phyloP scores from a whole-genome alignment of 345 rosid species.

The Dovyalis caffra region DNA sequence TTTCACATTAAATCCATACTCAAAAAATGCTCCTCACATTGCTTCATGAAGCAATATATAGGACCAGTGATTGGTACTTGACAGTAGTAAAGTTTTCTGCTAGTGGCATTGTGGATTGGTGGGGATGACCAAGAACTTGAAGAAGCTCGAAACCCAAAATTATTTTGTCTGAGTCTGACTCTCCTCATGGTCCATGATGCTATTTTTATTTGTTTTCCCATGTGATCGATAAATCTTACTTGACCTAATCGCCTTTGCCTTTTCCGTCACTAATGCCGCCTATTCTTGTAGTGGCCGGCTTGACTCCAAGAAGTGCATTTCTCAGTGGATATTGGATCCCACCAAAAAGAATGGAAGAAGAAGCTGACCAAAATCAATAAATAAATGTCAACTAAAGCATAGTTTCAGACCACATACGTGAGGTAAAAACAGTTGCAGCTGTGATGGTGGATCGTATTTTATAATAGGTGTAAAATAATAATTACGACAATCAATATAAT shows the following conservation, averaged over 20 bases:
- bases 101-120: not conserved
- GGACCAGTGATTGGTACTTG: not conserved
- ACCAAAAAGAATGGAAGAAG: not conserved
- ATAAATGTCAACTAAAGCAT: not conserved
- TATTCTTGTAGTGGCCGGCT: conserved; percentile 10
- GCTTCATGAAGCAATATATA: not conserved
- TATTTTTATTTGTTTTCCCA: not conserved
- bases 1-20: not conserved
- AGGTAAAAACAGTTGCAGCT: not conserved
- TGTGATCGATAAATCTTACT: not conserved
- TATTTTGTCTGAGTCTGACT: conserved; percentile 2
- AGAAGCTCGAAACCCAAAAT: not conserved
- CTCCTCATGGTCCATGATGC: not conserved
- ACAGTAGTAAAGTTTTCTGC: not conserved
- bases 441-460: not conserved
- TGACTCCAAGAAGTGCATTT: not conserved
- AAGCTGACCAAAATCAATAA: not conserved
- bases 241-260: conserved; percentile 11
- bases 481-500: no score
- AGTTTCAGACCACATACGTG: not conserved
- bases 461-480: no score
- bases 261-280: conserved; percentile 40
- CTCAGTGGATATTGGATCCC: conserved; percentile 24
- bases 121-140: not conserved
- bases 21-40: not conserved